These are phyloP conservation scores for Paraphaeosphaeria minitans DNA, from an alignment of 2,329 filamentous ascomycete species.

Conservation along the genomic window DNA sequence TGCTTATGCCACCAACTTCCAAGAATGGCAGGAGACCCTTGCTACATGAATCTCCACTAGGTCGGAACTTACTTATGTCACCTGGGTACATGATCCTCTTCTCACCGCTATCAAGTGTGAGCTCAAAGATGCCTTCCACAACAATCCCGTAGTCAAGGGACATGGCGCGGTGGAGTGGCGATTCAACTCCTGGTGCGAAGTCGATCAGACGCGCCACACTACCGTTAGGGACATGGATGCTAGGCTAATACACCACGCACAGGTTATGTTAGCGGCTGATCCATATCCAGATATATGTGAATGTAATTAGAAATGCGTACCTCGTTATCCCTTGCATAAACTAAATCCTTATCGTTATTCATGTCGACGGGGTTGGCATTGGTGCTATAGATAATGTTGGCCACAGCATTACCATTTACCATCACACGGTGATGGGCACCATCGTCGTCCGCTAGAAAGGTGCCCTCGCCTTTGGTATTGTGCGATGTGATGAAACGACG, in stretches of 20 bases:
- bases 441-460: constrained; percentile 5
- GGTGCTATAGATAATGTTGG: constrained; percentile 9
- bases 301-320: too few species aligned
- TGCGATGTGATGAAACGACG: constrained; percentile 9
- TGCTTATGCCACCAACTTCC: too few species aligned
- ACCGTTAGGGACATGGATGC: constrained; percentile 36
- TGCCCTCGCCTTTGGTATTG: constrained; percentile 2
- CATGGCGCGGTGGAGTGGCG: constrained; percentile 48
- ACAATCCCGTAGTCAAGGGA: background rate
- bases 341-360: constrained; percentile 9
- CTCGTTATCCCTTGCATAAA: constrained; percentile 32
- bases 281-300: too few species aligned
- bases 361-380: constrained; percentile 9
- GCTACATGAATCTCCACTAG: background rate
- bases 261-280: too few species aligned
- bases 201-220: constrained; percentile 52
- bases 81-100: constrained; percentile 38
- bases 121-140: constrained; percentile 30
- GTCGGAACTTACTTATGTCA: constrained; percentile 24
- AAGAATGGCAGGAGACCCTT: too few species aligned
- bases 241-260: background rate
- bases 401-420: background rate
- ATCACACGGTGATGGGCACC: constrained; percentile 5
- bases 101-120: constrained; percentile 47
- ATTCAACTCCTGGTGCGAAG: constrained; percentile 32